A percentile compares a stretch with the other conserved stretches of the same genome.
Evolutionary conservation across 2,329 filamentous ascomycete species (phyloP).

Genomic region (Paecilomyces niveus): DNA sequence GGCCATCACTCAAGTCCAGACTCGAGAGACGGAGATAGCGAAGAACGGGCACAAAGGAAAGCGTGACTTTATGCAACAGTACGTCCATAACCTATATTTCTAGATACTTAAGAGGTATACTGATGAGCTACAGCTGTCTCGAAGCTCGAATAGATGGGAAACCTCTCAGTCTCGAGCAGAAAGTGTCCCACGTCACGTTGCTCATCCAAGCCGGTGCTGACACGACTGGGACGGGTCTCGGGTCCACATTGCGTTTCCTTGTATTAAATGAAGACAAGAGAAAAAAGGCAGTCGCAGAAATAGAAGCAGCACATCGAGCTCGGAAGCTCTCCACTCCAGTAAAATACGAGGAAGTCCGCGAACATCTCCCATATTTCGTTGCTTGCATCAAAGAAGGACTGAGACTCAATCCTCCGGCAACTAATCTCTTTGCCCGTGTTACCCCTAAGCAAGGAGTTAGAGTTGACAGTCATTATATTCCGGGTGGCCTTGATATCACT

Average conservation of each 20-base stretch:
- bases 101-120: background rate
- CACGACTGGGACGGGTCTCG: conserved; percentile 27
- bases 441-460: conserved; percentile 22
- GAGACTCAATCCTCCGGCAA: conserved; percentile 19
- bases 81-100: conserved; percentile 4
- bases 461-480: conserved; percentile 24
- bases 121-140: conserved; percentile 16
- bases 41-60: conserved; percentile 7
- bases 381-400: conserved; percentile 29
- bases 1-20: conserved; percentile 24
- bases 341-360: conserved; percentile 16
- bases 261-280: conserved; percentile 8
- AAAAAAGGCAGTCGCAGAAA: conserved; percentile 11
- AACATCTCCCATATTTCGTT: conserved; percentile 23
- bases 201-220: conserved; percentile 32
- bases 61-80: conserved; percentile 29
- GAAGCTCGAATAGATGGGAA: conserved; percentile 23
- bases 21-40: conserved; percentile 14
- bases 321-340: conserved; percentile 7
- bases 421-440: conserved; percentile 20
- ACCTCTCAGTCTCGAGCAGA: conserved; percentile 22
- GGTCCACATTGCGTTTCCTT: conserved; percentile 23
- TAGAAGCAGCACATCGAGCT: conserved; percentile 11
- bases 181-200: conserved; percentile 29
- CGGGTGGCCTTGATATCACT: conserved; percentile 7